Evolutionary conservation across 768 basidiomycete species (phyloP), one percentile per base, ranked within the genome.

Genomic region (Russula brevipes): DNA sequence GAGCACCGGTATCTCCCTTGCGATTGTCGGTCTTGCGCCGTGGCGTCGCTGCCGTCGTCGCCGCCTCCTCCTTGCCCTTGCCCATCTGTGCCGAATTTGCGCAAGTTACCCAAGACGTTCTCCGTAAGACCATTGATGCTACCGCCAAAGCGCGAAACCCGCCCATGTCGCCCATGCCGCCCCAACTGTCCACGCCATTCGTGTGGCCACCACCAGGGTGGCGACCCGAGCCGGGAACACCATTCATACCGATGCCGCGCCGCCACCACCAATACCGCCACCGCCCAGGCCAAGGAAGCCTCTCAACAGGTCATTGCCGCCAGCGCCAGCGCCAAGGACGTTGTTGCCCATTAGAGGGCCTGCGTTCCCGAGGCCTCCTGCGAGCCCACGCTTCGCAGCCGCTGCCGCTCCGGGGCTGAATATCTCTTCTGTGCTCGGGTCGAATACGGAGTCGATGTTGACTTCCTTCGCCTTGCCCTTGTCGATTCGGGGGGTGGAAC

Each of bases 401-500:
- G 42, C 45, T 8, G 45, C 38, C 12, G 45, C 49, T 30, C 58
- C 63, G 17, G 63, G 63, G 41, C 58, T 64, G 39, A 59, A 11
- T 35, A 64, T 60, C 41, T 64, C 63, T 12, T 59, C 63, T n/a
- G 36, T 16, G 14, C 42, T 19, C 1, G 33, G 51, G 11, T 35
- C 42, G 36, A 24, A 33, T 5, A 31, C 12, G 17, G 51, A n/a
- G 3, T 31, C 9, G 17, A 44, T 30, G 3, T 31, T 14, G 45
- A 47, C 39, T 17, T 39, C 56, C 36, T 14, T 57, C 17, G 14
- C 61, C 24, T 62, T 63, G 36, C 61, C 61, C n/a, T 57, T 57
- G 42, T 39, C 44, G 10, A 53, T 36, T 38, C 36, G 42, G 9
- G 50, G 30, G 5, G 30, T 42, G 39, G 36, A 39, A 17, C 9